Conservation (phyloP, 148 eudicot species). For the Arbutus unedo region DNA sequence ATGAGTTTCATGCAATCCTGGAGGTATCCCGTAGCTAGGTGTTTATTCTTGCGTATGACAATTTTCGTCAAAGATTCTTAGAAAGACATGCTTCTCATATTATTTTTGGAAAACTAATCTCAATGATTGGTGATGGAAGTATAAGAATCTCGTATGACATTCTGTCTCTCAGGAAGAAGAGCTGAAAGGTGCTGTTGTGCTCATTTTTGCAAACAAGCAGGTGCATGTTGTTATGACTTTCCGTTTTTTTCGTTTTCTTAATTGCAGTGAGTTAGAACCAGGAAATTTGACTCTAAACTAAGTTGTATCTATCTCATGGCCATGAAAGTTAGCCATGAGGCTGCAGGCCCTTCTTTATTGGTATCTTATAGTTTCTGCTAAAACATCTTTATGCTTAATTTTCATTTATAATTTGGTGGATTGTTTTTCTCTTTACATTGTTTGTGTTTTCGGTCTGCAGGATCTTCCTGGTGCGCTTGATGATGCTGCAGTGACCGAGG, state of each 20-base stretch:
- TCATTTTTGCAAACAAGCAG: constrained; percentile 96
- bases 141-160: not conserved
- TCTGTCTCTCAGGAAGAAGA: constrained; percentile 79
- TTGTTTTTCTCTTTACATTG: not conserved
- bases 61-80: not conserved
- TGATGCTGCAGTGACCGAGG: constrained; percentile 92
- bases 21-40: constrained; percentile 42
- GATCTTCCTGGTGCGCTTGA: constrained; percentile 99
- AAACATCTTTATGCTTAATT: not conserved
- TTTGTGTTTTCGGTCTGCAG: constrained; percentile 29
- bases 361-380: not conserved
- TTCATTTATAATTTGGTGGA: not conserved
- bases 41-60: not conserved
- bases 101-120: not conserved
- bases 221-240: constrained; percentile 28
- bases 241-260: not conserved
- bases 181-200: constrained; percentile 89
- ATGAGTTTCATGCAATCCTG: constrained; percentile 93
- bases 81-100: not conserved
- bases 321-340: not conserved
- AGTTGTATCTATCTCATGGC: not conserved
- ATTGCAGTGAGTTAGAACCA: not conserved
- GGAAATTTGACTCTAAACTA: not conserved
- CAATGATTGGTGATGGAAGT: not conserved
- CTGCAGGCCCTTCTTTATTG: not conserved